Evolutionary conservation across 73 alveolate genomes (phyloP), one percentile per base, ranked within the genome.

Genomic region (Paraurostyla sp.): DNA sequence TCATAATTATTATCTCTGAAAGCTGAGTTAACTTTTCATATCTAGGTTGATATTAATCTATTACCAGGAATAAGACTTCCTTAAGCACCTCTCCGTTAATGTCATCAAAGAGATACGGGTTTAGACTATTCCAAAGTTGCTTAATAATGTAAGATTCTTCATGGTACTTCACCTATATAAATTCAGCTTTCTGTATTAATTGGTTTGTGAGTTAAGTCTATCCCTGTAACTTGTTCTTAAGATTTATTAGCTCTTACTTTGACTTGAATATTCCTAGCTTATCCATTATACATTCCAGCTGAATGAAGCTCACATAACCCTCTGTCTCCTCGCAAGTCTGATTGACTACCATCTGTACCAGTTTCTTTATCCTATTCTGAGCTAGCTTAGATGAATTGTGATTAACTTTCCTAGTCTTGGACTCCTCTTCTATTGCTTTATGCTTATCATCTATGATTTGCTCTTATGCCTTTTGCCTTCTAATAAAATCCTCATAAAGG

Each of bases 31-130:
- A 4, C 30, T 73, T 73, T 2, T 48, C 71, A 4, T 18, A 13
- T 30, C 52, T 73, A 25, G 6, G 23, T 15, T 15, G 6, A 73
- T 73, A 49, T 25, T 43, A 49, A 73, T 73, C 86, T 22, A 73
- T 48, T 16, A 73, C 16, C 4, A 48, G 18, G 20, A 49, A 20
- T 33, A 73, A 18, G 1, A 73, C 71, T 36, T 73, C 86, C 52
- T 73, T 73, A 20, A 73, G 30, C 11, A 73, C 71, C 29, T 73
- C 86, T 48, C 48, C 50, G 46, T 73, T 73, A 3, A 73, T 73
- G 46, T 73, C 86, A 27, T 73, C 86, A 73, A 48, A 73, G 6
- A 73, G 71, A 27, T 45, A 73, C 0, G 86, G 86, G 46, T 73
- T 73, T 25, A 73, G 33, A 16, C 71, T 73, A 73, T 73, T 73